These are phyloP conservation scores for Eucalyptus rudis DNA, from an alignment of 345 rosid species.

Conservation along the genomic window DNA sequence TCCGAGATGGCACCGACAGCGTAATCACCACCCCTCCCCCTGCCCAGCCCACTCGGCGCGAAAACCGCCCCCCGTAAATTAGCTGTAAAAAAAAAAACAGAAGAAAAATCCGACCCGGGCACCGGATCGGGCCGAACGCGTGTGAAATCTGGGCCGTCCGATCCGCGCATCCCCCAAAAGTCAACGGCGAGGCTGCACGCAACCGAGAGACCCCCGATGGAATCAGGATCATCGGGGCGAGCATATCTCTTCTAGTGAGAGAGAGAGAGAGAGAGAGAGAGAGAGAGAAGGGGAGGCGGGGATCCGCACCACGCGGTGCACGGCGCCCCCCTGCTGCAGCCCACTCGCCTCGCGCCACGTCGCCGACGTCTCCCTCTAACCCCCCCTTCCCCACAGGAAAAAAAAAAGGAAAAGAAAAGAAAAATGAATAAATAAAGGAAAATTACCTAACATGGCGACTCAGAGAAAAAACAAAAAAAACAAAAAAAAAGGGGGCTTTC, in stretches of 20 bases:
- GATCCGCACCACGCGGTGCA: neutral
- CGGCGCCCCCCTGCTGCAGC: neutral
- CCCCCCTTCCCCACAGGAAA: neutral
- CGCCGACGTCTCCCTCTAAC: neutral
- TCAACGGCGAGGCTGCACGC: neutral
- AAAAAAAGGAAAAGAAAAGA: neutral
- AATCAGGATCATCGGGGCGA: neutral
- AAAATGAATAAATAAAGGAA: neutral
- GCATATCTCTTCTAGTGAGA: neutral
- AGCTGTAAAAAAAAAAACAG: neutral
- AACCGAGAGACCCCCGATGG: neutral
- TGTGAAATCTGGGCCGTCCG: neutral
- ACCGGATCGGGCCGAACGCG: neutral
- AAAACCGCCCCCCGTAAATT: neutral
- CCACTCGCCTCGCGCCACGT: neutral
- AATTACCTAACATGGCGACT: neutral
- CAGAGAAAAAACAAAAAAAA: neutral
- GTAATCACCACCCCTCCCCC: neutral
- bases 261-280: too few relatives aligned
- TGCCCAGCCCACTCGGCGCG: neutral
- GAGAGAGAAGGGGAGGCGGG: neutral
- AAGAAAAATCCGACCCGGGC: neutral
- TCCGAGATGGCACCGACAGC: neutral
- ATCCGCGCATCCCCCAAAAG: neutral
- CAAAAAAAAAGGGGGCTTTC: neutral